Percentiles rank a stretch among this genome's conserved stretches.
phyloP scores from a whole-genome alignment of 2,329 filamentous ascomycete genomes.

The Clarireedia hainanense region DNA sequence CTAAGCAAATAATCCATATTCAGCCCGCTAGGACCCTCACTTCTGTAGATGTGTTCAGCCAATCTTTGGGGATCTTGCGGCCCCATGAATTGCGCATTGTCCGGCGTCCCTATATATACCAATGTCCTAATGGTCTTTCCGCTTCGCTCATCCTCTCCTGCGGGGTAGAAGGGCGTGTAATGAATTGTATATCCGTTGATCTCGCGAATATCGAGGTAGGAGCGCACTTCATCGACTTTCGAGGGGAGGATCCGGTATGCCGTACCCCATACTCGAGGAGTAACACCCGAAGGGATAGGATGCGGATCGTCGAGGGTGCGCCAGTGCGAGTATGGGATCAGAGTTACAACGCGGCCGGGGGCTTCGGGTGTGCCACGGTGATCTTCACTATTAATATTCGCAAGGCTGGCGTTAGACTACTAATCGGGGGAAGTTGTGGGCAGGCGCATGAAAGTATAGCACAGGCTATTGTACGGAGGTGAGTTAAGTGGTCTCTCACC shows the following conservation, averaged over 20 bases:
- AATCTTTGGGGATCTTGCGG: conserved; percentile 71
- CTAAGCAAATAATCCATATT: conserved; percentile 85
- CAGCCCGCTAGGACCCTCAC: conserved; percentile 74
- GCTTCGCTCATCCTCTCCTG: conserved; percentile 25
- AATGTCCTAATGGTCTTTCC: conserved; percentile 43
- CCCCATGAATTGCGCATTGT: conserved; percentile 86
- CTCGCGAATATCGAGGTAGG: conserved; percentile 91
- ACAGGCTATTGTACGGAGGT: too few species aligned
- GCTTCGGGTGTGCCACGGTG: conserved; percentile 84
- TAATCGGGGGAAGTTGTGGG: conserved; percentile 2
- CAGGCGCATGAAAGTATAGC: too few species aligned
- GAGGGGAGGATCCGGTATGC: conserved; percentile 75
- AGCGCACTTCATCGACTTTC: conserved; percentile 71
- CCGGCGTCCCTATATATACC: conserved; percentile 90
- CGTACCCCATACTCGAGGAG: conserved; percentile 76
- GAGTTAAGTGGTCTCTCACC: conserved; percentile 18
- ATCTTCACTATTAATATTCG: conserved; percentile 59
- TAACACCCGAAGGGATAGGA: conserved; percentile 34
- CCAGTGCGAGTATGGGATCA: conserved; percentile 83
- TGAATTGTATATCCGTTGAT: conserved; percentile 97
- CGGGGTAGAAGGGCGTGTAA: conserved; percentile 73
- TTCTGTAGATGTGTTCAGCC: conserved; percentile 71
- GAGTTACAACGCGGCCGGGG: conserved; percentile 85
- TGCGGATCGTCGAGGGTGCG: conserved; percentile 61
- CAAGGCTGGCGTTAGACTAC: conserved; percentile 8